phyloP scores from a whole-genome alignment of 1,139 yeast species.

The Hyphopichia buzzinii region DNA sequence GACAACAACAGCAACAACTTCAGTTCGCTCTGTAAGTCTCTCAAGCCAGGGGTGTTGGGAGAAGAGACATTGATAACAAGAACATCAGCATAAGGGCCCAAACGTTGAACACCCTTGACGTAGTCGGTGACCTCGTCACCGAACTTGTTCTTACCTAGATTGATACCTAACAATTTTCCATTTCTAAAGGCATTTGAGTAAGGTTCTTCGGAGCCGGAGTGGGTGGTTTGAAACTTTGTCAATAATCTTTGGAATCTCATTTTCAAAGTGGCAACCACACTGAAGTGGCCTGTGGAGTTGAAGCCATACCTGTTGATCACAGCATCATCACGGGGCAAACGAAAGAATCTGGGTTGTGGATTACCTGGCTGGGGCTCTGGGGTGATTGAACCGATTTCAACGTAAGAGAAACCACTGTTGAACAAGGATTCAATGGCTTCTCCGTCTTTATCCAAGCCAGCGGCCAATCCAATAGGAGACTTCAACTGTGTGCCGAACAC shows the following conservation, averaged over 20 bases:
- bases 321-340: conserved; percentile 81
- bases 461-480: conserved; percentile 90
- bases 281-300: conserved; percentile 85
- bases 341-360: conserved; percentile 84
- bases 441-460: conserved; percentile 93
- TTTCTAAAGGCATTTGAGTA: conserved; percentile 57
- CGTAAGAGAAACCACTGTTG: conserved; percentile 80
- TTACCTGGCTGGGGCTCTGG: conserved; percentile 94
- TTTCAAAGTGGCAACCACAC: conserved; percentile 64
- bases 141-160: conserved; percentile 86
- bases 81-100: conserved; percentile 86
- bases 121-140: conserved; percentile 91
- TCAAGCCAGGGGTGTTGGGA: conserved; percentile 93
- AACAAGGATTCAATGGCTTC: conserved; percentile 87
- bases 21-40: conserved; percentile 78
- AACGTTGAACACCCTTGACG: conserved; percentile 73
- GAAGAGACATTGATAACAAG: conserved; percentile 90
- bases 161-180: conserved; percentile 72
- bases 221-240: conserved; percentile 13
- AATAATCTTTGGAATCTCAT: conserved; percentile 52
- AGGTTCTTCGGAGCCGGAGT: conserved; percentile 26
- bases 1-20: conserved; percentile 66
- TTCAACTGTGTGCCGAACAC: conserved; percentile 64
- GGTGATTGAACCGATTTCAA: conserved; percentile 91
- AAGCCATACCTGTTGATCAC: conserved; percentile 94